phyloP scores from a whole-genome alignment of 345 rosid genomes.

The Angophora floribunda region DNA sequence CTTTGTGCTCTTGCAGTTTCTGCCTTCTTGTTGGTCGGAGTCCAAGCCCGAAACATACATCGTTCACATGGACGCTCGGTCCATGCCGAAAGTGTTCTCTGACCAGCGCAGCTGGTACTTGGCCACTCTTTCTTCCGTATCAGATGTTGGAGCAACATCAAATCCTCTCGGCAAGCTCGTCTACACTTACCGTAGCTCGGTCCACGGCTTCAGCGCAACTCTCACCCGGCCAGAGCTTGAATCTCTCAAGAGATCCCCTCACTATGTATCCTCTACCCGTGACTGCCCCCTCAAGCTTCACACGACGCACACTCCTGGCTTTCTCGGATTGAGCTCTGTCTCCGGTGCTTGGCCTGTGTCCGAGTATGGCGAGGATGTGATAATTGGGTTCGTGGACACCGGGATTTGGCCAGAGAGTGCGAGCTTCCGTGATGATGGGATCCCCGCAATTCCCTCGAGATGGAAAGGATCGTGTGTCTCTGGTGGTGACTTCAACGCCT shows the following conservation, averaged over 20 bases:
- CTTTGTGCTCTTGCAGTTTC: not conserved
- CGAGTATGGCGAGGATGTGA: constrained; percentile 17
- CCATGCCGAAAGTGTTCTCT: constrained; percentile 17
- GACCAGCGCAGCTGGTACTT: constrained; percentile 13
- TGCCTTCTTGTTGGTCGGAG: not conserved
- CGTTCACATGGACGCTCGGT: constrained; percentile 23
- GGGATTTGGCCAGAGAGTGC: constrained; percentile 46
- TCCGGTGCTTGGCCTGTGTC: constrained; percentile 16
- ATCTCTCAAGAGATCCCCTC: constrained; percentile 13
- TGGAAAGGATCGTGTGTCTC: constrained; percentile 34
- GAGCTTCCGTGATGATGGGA: constrained; percentile 31
- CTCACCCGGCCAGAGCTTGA: constrained; percentile 23
- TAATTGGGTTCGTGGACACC: constrained; percentile 32
- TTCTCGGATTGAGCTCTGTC: constrained; percentile 20
- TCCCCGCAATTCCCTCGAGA: constrained; percentile 13
- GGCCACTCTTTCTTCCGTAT: constrained; percentile 2
- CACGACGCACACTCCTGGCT: constrained; percentile 29
- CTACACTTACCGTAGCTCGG: constrained; percentile 18
- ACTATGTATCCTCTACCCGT: constrained; percentile 13
- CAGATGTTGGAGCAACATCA: not conserved
- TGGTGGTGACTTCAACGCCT: constrained; percentile 8
- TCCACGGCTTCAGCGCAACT: constrained; percentile 27
- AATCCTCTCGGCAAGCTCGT: not conserved
- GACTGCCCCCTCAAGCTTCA: constrained; percentile 19
- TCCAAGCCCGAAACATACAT: constrained; percentile 1